Base-by-base conservation (phyloP, 176 grass and related monocot species). In the Microstegium vimineum region DNA sequence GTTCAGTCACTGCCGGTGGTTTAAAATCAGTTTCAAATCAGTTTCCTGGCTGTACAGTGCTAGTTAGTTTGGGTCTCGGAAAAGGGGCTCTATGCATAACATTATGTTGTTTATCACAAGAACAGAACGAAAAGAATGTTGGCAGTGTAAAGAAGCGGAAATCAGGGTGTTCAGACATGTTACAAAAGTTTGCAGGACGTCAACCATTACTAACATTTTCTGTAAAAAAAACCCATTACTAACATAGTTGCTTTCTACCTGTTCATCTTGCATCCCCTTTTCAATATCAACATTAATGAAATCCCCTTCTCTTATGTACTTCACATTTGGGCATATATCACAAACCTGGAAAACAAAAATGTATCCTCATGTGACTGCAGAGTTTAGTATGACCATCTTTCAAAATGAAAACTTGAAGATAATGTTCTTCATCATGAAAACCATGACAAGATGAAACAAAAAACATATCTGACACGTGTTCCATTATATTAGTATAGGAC, bases 201-300 rank as follows among this genome's bases (percentile, higher is more conserved):
- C 45, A 49, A 18, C 15, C 16, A 17, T 5, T 47, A 47, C n/a
- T n/a, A n/a, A n/a, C n/a, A n/a, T n/a, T n/a, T n/a, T n/a, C n/a
- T n/a, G n/a, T n/a, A n/a, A n/a, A n/a, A n/a, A n/a, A n/a, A n/a
- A n/a, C n/a, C n/a, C n/a, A n/a, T n/a, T n/a, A n/a, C n/a, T n/a
- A 14, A 17, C 42, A 45, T 13, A 18, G 16, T 49, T 49, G 16
- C 14, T 84, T 61, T 68, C 47, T 90, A 97, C 94, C 91, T 94
- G 90, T 69, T 91, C 91, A 90, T 97, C 94, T 86, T 94, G 87
- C 94, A 97, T 90, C 52, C 94, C 94, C 80, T 94, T 97, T 73
- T 97, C 94, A 76, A 97, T 97, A 83, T 94, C 90, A 84, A 97
- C 90, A 62, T 88, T 94, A 30, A 94, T 74, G 62, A 94, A 94